Conservation (phyloP, 306 rosid species). For the Inga laurina region DNA sequence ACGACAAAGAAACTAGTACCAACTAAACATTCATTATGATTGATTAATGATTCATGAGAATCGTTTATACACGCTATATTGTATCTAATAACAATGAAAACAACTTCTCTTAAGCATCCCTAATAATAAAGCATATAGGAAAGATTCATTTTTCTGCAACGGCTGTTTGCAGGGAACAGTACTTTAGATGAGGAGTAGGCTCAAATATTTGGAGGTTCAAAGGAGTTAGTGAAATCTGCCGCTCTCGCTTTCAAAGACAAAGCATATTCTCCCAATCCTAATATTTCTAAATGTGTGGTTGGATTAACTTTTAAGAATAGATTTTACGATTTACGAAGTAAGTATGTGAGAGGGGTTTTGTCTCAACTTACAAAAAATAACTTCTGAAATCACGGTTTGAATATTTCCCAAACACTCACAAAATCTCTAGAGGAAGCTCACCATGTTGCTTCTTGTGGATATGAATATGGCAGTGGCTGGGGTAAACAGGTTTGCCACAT, state of each 20-base stretch:
- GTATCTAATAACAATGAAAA: not conserved
- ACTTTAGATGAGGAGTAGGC: conserved; percentile 23
- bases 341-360: too few relatives aligned
- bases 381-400: too few relatives aligned
- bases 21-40: not conserved
- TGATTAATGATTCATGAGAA: not conserved
- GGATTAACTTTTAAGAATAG: too few relatives aligned
- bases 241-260: conserved; percentile 42
- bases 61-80: not conserved
- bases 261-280: not conserved
- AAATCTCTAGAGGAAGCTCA: conserved; percentile 37
- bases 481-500: conserved; percentile 50
- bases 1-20: conserved; percentile 25
- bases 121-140: not conserved
- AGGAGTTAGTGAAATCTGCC: conserved; percentile 50
- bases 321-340: too few relatives aligned
- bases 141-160: not conserved
- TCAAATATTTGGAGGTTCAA: conserved; percentile 54
- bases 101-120: not conserved
- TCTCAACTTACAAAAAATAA: too few relatives aligned
- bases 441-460: conserved; percentile 48
- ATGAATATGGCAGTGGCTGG: conserved; percentile 65
- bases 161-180: conserved; percentile 33
- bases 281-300: not conserved
- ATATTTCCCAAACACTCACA: too few relatives aligned